phyloP scores from a whole-genome alignment of 768 basidiomycete genomes.

The Lactarius hatsudake region DNA sequence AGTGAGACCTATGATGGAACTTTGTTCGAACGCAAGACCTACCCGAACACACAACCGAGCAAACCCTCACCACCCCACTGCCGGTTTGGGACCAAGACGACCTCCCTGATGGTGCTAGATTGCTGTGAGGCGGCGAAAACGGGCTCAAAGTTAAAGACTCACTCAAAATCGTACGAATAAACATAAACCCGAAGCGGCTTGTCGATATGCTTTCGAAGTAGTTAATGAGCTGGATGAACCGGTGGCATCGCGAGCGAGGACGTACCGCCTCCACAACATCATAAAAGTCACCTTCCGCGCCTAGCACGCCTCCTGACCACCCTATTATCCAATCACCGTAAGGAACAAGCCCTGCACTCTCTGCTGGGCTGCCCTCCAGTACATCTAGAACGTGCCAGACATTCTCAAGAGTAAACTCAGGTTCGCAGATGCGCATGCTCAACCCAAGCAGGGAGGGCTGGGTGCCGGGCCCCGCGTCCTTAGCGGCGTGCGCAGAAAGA shows the following conservation, averaged over 20 bases:
- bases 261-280: conserved; percentile 89
- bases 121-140: conserved; percentile 13
- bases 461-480: conserved; percentile 42
- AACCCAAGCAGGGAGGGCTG: conserved; percentile 93
- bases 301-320: conserved; percentile 91
- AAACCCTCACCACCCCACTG: conserved; percentile 98
- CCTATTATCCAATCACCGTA: conserved; percentile 80
- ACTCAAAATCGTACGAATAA: conserved; percentile 97
- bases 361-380: conserved; percentile 92
- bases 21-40: conserved; percentile 32
- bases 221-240: background rate
- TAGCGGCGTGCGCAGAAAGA: conserved; percentile 38
- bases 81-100: conserved; percentile 91
- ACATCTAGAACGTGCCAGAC: conserved; percentile 99
- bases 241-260: conserved; percentile 20
- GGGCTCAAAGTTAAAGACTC: conserved; percentile 34
- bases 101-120: conserved; percentile 81
- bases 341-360: conserved; percentile 93
- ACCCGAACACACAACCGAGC: conserved; percentile 95
- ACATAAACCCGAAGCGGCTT: conserved; percentile 93
- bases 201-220: conserved; percentile 70
- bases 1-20: conserved; percentile 3
- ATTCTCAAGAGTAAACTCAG: conserved; percentile 82
- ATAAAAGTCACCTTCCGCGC: conserved; percentile 94
- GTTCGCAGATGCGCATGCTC: conserved; percentile 90